Conservation (phyloP, 768 basidiomycete genomes). For the Podaxis mareebaensis region DNA sequence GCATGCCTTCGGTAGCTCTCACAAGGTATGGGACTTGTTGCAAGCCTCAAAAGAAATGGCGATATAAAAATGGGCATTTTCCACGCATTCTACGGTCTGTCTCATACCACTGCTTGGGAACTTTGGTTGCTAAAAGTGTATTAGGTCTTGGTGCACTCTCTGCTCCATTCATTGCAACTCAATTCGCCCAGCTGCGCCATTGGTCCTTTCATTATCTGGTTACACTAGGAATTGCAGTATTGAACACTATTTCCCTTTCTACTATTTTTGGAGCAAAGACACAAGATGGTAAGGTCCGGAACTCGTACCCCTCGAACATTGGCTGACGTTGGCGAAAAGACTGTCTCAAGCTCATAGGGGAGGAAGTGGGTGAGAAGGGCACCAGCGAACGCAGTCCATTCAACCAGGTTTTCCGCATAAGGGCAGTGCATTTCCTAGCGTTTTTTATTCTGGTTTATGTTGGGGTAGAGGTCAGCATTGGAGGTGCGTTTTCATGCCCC, state of each 20-base stretch:
- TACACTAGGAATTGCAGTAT: conserved; percentile 64
- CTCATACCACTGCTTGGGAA: no score
- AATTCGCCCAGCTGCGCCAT: conserved; percentile 61
- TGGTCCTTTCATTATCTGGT: conserved; percentile 83
- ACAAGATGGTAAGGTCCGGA: conserved; percentile 55
- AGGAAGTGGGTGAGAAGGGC: conserved; percentile 37
- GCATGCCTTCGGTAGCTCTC: conserved; percentile 30
- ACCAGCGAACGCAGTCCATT: conserved; percentile 41
- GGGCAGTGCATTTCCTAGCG: conserved; percentile 63
- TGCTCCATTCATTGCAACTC: conserved; percentile 80
- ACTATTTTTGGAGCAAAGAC: conserved; percentile 65
- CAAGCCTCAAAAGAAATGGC: conserved; percentile 51
- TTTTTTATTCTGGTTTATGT: conserved; percentile 68
- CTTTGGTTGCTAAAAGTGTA: conserved; percentile 15
- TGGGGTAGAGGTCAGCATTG: conserved; percentile 64
- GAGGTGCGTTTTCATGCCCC: conserved; percentile 28
- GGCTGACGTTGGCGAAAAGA: conserved; percentile 35
- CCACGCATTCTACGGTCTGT: conserved; percentile 62
- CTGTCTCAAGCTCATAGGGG: conserved; percentile 54
- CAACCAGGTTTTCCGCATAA: conserved; percentile 51
- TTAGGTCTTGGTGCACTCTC: conserved; percentile 65
- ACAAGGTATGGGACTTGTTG: conserved; percentile 71
- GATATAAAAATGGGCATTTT: conserved; percentile 70
- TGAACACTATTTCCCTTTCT: conserved; percentile 53
- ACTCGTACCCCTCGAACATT: background rate